Evolutionary conservation across 257 asterid species (phyloP).

Genomic region (Scutellaria minor): DNA sequence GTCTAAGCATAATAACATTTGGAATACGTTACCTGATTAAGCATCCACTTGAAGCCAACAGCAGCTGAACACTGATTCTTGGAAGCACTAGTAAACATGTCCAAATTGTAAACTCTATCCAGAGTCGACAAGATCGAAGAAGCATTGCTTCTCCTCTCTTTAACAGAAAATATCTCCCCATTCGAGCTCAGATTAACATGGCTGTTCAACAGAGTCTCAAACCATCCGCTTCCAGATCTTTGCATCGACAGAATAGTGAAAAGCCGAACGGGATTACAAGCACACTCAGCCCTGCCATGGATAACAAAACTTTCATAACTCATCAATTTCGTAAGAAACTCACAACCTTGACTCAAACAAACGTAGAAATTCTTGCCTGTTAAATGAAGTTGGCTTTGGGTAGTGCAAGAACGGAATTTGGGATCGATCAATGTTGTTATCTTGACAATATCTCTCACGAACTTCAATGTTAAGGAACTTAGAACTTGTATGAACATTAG

Average conservation of each 20-base stretch:
- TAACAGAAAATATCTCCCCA: slow-evolving; percentile 83
- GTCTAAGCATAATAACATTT: background rate
- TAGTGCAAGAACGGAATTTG: slow-evolving; percentile 69
- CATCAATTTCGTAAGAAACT: background rate
- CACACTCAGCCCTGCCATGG: slow-evolving; percentile 71
- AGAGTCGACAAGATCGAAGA: slow-evolving; percentile 67
- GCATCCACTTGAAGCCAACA: slow-evolving; percentile 98
- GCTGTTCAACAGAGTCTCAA: slow-evolving; percentile 87
- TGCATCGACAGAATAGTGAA: slow-evolving; percentile 89
- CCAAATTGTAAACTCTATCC: slow-evolving; percentile 84
- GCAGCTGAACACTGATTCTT: slow-evolving; percentile 92
- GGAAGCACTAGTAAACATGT: slow-evolving; percentile 80
- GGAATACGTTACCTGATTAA: slow-evolving; percentile 69
- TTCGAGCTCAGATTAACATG: slow-evolving; percentile 87
- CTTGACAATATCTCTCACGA: slow-evolving; percentile 44
- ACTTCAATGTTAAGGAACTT: slow-evolving; percentile 46
- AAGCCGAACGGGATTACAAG: slow-evolving; percentile 76
- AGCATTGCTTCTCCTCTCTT: slow-evolving; percentile 65
- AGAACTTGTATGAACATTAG: slow-evolving; percentile 39
- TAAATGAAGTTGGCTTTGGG: slow-evolving; percentile 79
- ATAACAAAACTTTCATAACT: background rate
- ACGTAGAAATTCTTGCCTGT: slow-evolving; percentile 51
- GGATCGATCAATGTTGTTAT: slow-evolving; percentile 47
- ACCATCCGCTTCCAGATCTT: slow-evolving; percentile 99
- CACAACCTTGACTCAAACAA: background rate